A percentile compares a stretch with the other conserved stretches of the same genome.
These are phyloP conservation scores for Penstemon davidsonii DNA, from an alignment of 257 asterid species.

Conservation along the genomic window DNA sequence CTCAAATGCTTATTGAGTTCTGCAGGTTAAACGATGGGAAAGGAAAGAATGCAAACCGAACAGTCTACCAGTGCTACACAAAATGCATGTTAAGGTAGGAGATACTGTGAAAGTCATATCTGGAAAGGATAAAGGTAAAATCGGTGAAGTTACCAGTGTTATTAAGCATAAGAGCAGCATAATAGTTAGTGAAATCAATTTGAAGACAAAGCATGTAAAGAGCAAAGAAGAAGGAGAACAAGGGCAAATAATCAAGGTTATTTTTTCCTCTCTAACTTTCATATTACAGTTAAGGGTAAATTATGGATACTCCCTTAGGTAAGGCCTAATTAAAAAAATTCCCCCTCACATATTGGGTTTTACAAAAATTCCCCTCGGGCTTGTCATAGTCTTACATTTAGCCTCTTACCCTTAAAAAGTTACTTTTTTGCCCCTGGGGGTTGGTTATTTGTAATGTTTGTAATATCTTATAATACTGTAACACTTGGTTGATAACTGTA, in stretches of 20 bases:
- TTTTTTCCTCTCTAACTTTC: conserved; percentile 11
- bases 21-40: conserved; percentile 90
- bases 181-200: conserved; percentile 69
- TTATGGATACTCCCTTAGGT: too few species aligned
- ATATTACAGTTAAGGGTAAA: background rate
- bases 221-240: conserved; percentile 75
- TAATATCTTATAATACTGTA: too few species aligned
- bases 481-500: too few species aligned
- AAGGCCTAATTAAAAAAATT: too few species aligned
- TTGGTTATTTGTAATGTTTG: too few species aligned
- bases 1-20: background rate
- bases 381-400: too few species aligned
- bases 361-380: too few species aligned
- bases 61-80: conserved; percentile 87
- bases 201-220: conserved; percentile 95
- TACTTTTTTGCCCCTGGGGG: too few species aligned
- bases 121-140: conserved; percentile 87
- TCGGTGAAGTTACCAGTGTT: conserved; percentile 70
- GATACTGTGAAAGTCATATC: conserved; percentile 90
- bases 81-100: conserved; percentile 91
- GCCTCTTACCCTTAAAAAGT: too few species aligned
- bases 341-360: too few species aligned
- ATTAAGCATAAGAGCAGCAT: conserved; percentile 77
- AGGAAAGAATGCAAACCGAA: conserved; percentile 93
- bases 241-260: conserved; percentile 90